phyloP scores from a whole-genome alignment of 2,329 filamentous ascomycete genomes.

The Coniochaeta sp. region DNA sequence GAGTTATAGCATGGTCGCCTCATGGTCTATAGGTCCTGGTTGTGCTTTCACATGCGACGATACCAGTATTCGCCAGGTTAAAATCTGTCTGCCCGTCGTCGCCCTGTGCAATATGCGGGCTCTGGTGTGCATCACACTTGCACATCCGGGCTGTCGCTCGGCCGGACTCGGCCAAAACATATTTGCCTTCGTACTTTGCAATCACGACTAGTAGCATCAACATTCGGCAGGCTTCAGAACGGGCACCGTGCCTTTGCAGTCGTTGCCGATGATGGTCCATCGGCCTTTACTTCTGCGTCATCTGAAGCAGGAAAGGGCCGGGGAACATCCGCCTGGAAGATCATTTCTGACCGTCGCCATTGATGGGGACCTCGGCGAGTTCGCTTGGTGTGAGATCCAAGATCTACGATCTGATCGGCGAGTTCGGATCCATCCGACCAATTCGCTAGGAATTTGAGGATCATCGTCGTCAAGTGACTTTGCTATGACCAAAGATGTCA shows the following conservation, averaged over 20 bases:
- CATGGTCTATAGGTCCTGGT: neutral
- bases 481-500: neutral
- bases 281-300: neutral
- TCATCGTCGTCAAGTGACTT: neutral
- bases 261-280: neutral
- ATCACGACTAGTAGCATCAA: neutral
- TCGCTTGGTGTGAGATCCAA: neutral
- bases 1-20: neutral
- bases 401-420: neutral
- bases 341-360: neutral
- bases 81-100: neutral
- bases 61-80: neutral
- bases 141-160: neutral
- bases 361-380: neutral
- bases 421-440: neutral
- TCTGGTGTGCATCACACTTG: neutral
- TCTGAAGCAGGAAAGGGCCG: neutral
- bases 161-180: neutral
- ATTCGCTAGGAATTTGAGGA: neutral
- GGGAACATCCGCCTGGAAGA: neutral
- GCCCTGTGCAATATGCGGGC: neutral
- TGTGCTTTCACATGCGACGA: neutral
- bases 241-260: neutral
- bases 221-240: neutral
- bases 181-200: neutral